A percentile compares a stretch with the other conserved stretches of the same genome.
phyloP scores from a whole-genome alignment of 129 eudicot genomes.

The Erigeron canadensis region DNA sequence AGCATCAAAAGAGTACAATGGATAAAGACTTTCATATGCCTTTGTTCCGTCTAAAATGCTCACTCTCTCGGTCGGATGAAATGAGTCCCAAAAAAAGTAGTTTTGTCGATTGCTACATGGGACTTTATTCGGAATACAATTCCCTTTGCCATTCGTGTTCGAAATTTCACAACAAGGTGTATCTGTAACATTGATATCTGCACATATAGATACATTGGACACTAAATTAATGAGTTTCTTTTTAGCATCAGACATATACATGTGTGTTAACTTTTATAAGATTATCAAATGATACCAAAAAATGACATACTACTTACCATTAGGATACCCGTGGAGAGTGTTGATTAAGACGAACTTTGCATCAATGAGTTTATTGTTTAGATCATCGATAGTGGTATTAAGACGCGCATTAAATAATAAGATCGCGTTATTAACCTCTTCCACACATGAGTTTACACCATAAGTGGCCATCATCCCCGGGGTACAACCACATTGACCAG shows the following conservation, averaged over 20 bases:
- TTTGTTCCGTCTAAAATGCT: constrained; percentile 18
- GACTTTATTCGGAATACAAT: constrained; percentile 16
- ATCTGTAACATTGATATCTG: constrained; percentile 34
- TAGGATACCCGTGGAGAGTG: not conserved
- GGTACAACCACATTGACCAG: constrained; percentile 40
- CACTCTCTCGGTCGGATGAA: constrained; percentile 32
- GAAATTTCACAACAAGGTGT: constrained; percentile 26
- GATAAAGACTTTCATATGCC: constrained; percentile 19
- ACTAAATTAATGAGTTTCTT: not conserved
- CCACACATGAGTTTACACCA: constrained; percentile 32
- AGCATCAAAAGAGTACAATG: constrained; percentile 1
- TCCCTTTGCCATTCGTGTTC: constrained; percentile 20
- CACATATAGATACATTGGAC: not conserved
- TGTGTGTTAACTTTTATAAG: not conserved
- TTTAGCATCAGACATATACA: not conserved
- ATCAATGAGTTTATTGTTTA: constrained; percentile 26
- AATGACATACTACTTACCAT: constrained; percentile 6
- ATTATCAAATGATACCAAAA: not conserved
- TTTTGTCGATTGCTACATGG: constrained; percentile 36
- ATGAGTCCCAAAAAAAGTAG: constrained; percentile 28
- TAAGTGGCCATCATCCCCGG: constrained; percentile 25
- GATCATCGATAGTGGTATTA: constrained; percentile 21
- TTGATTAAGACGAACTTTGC: constrained; percentile 39
- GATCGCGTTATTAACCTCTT: constrained; percentile 28
- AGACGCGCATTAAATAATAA: constrained; percentile 36